Conservation (phyloP, 306 rosid species). For the Lotus japonicus region DNA sequence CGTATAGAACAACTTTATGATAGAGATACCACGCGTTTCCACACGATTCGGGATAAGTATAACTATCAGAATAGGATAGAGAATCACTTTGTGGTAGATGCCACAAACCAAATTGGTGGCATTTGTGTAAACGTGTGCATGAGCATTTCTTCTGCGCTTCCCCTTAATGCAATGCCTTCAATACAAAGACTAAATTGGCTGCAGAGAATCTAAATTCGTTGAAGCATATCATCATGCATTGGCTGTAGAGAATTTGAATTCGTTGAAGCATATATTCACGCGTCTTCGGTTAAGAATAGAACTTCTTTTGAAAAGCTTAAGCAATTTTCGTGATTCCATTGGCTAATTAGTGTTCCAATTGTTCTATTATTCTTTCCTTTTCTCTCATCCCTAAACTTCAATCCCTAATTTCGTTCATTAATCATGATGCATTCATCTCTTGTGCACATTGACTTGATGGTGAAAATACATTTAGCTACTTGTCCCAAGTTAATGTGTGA, state of each 20-base stretch:
- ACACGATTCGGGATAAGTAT: neutral
- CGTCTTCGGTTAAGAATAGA: neutral
- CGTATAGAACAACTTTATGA: constrained; percentile 65
- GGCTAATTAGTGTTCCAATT: neutral
- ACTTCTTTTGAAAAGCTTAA: constrained; percentile 1
- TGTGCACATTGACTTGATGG: neutral
- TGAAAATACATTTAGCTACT: neutral
- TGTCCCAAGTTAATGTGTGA: neutral
- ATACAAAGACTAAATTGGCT: no score
- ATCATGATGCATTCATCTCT: neutral
- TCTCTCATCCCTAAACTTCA: no score
- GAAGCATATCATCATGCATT: neutral
- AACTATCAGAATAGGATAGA: no score
- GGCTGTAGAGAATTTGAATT: no score
- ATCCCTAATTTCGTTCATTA: no score
- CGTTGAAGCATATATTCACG: no score
- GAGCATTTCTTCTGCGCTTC: neutral
- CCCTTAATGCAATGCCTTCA: neutral
- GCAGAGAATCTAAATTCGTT: no score
- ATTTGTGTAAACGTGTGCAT: constrained; percentile 26
- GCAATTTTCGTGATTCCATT: neutral
- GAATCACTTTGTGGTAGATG: no score
- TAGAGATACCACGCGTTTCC: constrained; percentile 72
- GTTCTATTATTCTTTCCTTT: constrained; percentile 6
- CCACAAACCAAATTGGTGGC: no score